Evolutionary conservation across 1,139 yeast species (phyloP).

Genomic region (Magnusiomyces magnusii): DNA sequence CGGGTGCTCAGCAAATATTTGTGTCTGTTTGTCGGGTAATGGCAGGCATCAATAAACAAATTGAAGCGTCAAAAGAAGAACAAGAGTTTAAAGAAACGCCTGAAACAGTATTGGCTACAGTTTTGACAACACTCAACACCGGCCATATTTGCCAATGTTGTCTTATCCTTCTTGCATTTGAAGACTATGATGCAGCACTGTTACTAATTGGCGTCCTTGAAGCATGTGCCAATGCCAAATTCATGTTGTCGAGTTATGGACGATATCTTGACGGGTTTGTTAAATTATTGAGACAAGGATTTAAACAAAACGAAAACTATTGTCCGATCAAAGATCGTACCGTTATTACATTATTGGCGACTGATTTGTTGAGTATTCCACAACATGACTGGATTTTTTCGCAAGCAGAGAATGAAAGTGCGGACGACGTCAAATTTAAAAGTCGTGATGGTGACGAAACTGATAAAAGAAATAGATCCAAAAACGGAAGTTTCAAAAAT

Average conservation of each 20-base stretch:
- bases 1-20: constrained; percentile 11
- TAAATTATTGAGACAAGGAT: constrained; percentile 1
- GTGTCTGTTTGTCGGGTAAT: constrained; percentile 5
- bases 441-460: background rate
- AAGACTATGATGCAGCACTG: constrained; percentile 2
- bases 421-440: background rate
- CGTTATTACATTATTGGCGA: constrained; percentile 23
- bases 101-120: background rate
- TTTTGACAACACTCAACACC: background rate
- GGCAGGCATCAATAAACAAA: background rate
- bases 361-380: constrained; percentile 23
- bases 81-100: background rate
- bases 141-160: constrained; percentile 21
- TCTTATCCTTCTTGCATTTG: constrained; percentile 18
- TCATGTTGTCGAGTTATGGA: constrained; percentile 6
- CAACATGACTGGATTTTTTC: constrained; percentile 25
- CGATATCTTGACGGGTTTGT: constrained; percentile 14
- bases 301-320: constrained; percentile 4
- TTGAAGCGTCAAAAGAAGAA: background rate
- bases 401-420: background rate
- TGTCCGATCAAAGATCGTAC: constrained; percentile 23
- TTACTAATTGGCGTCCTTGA: constrained; percentile 3
- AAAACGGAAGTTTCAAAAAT: background rate
- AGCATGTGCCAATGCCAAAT: constrained; percentile 1
- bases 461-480: background rate